Percentiles rank a stretch among this genome's conserved stretches.
Evolutionary conservation across 345 rosid species (phyloP).

Genomic region (Anastatica hierochuntica): DNA sequence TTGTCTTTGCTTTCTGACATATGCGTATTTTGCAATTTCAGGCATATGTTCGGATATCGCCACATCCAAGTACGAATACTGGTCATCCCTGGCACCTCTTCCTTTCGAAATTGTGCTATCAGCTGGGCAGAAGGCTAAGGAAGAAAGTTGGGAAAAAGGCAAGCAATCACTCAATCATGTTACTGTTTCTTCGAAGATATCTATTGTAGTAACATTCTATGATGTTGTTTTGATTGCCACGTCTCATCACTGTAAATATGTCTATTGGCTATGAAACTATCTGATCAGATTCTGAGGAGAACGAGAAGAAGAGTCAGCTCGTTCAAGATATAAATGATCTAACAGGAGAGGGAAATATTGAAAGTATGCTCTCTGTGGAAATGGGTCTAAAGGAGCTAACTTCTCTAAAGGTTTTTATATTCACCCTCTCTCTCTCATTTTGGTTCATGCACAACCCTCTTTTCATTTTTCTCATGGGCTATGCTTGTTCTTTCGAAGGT

Average conservation of each 20-base stretch:
- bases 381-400: conserved; percentile 94
- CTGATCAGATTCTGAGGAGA: conserved; percentile 48
- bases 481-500: conserved; percentile 43
- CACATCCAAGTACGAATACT: conserved; percentile 73
- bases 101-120: conserved; percentile 96
- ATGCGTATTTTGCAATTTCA: conserved; percentile 27
- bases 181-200: conserved; percentile 6
- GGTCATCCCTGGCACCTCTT: conserved; percentile 97
- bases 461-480: conserved; percentile 16
- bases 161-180: conserved; percentile 26
- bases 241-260: not conserved
- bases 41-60: conserved; percentile 97
- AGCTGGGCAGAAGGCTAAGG: conserved; percentile 98
- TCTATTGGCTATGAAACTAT: not conserved
- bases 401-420: conserved; percentile 57
- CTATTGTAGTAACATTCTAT: not conserved
- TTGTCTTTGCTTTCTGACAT: conserved; percentile 2
- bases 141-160: conserved; percentile 67
- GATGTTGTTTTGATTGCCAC: not conserved
- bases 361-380: conserved; percentile 98
- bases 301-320: conserved; percentile 57
- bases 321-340: conserved; percentile 75
- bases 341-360: conserved; percentile 95
- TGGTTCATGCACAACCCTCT: not conserved
- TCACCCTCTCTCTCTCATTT: not conserved